Evolutionary conservation across 75 land plant genomes (phyloP), one percentile per base, ranked within the genome.

Genomic region (Ceratopteris richardii): DNA sequence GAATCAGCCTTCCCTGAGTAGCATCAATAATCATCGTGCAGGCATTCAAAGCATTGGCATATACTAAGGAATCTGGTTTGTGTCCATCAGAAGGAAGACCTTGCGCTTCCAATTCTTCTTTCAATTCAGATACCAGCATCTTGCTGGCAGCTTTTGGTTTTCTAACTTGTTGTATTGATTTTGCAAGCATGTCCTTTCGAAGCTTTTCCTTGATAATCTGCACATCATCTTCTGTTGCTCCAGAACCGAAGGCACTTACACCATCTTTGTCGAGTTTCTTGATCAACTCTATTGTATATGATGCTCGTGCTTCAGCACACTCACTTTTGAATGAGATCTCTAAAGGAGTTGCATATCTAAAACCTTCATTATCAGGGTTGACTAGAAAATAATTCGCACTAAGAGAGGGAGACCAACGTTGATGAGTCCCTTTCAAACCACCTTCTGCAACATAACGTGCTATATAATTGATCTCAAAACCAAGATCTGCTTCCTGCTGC

Each of bases 121-220:
- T 94, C 57, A 94, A 31, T 46, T 94, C 97, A 50, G 83, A 70
- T 27, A 90, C 88, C 44, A 86, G 24, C 91, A 94, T 86, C 61
- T 94, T 94, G 67, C 96, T 90, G 23, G 98, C 98, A 64, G 98
- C 96, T 56, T 94, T 94, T 39, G 98, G 98, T 67, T 84, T 94
- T 58, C 71, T 66, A 48, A 56, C 66, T 66, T 75, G 73, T 51
- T 47, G 69, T 11, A 66, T 66, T 19, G 76, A 69, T 1, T 67
- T 56, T 29, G 92, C 86, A 44, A 77, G 62, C 9, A 82, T 79
- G 7, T 81, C 80, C 56, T 77, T 86, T 56, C 58, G 74, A 58
- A 93, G 23, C 55, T 81, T 75, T 56, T 80, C 82, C 51, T 57
- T 74, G 4, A 86, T 81, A 61, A 80, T 76, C 0, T 53, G 4